Evolutionary conservation across 441 rosid species (phyloP).

Genomic region (Croton laevigatus): DNA sequence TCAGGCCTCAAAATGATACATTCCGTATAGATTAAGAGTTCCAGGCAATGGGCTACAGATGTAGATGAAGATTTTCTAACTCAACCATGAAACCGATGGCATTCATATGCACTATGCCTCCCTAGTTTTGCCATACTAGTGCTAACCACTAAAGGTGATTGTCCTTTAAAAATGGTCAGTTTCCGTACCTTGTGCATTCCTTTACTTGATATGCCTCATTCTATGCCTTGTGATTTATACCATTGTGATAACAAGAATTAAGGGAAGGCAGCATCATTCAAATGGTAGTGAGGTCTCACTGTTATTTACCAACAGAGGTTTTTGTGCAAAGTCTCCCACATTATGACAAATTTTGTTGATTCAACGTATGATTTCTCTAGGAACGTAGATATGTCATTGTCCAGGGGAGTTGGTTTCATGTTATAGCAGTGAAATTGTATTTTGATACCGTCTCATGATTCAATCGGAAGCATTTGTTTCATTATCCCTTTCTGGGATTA

Average conservation of each 20-base stretch:
- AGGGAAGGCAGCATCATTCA: slow-evolving; percentile 2
- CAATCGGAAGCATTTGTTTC: slow-evolving; percentile 1
- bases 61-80: slow-evolving; percentile 25
- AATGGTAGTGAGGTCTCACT: neutral
- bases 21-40: slow-evolving; percentile 67
- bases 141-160: slow-evolving; percentile 24
- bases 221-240: slow-evolving; percentile 13
- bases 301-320: neutral
- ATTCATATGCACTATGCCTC: slow-evolving; percentile 8
- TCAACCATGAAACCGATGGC: slow-evolving; percentile 23
- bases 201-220: slow-evolving; percentile 8
- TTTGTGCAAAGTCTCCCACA: neutral
- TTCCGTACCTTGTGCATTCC: slow-evolving; percentile 4
- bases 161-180: slow-evolving; percentile 18
- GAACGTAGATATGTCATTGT: neutral
- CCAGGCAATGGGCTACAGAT: slow-evolving; percentile 30
- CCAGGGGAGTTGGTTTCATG: neutral
- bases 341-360: slow-evolving; percentile 9
- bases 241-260: slow-evolving; percentile 3
- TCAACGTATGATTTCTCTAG: neutral
- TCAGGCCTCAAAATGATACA: slow-evolving; percentile 63
- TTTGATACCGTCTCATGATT: neutral
- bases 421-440: neutral
- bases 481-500: neutral
- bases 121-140: slow-evolving; percentile 18